These are phyloP conservation scores for Gossypium arboreum DNA, from an alignment of 345 rosid genomes.

Conservation along the genomic window DNA sequence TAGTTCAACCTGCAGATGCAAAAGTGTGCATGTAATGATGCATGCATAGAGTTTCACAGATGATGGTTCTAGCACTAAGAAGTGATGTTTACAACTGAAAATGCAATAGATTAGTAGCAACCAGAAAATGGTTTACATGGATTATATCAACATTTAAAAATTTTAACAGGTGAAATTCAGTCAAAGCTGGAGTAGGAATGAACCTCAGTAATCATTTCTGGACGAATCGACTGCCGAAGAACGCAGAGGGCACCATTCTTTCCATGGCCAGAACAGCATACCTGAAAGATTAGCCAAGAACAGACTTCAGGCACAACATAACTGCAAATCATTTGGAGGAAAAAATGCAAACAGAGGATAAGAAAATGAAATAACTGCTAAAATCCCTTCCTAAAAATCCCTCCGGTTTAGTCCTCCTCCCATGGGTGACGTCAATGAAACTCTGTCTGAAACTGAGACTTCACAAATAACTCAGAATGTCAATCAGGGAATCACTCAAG, in stretches of 20 bases:
- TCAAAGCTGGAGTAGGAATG: slow-evolving; percentile 11
- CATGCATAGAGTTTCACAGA: not conserved
- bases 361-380: not conserved
- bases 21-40: not conserved
- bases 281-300: slow-evolving; percentile 40
- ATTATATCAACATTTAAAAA: not conserved
- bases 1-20: slow-evolving; percentile 72
- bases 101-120: not conserved
- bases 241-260: slow-evolving; percentile 86
- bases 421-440: too few relatives aligned
- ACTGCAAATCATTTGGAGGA: not conserved
- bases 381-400: not conserved
- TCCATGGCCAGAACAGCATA: slow-evolving; percentile 99
- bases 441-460: too few relatives aligned
- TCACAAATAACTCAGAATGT: too few relatives aligned
- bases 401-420: too few relatives aligned
- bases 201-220: slow-evolving; percentile 97
- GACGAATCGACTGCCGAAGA: slow-evolving; percentile 95
- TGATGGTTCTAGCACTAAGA: not conserved
- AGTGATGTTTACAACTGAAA: not conserved
- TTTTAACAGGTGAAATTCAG: not conserved
- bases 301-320: not conserved
- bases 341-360: not conserved
- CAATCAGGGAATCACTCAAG: too few relatives aligned
- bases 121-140: not conserved